Base-by-base conservation (phyloP, 129 eudicot species). In the Pseudognaphalium luteoalbum region DNA sequence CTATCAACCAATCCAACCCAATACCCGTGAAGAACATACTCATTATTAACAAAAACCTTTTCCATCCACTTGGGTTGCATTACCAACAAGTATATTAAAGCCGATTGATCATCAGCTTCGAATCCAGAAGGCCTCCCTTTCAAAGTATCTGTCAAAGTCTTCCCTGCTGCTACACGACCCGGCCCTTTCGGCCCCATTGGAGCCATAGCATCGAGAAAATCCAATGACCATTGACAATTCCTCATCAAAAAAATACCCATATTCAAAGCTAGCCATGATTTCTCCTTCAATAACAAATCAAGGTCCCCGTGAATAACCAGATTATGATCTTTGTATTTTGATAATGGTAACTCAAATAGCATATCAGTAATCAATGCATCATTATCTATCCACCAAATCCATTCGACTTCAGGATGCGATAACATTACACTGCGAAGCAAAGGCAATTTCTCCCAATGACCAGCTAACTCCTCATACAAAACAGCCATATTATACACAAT, bases 371-470 rank as follows among this genome's bases (percentile, higher is more conserved):
- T 88, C 88, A 91, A 69, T 1, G 97, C 98, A 83, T 93, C 98
- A 81, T 97, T 93, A 69, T 93, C 98, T 90, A 93, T 85, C 98
- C 98, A 93, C 98, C 98, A 93, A 82, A 93, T 84, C 98, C 98
- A 93, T 74, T 93, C 98, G 8, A 93, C 92, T 66, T 93, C 98
- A 0, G 98, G 98, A 77, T 93, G 98, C 2, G 98, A 88, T 47
- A 93, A 30, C 98, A 93, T 90, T 41, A 93, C 44, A 59, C 90
- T 82, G 47, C 98, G 78, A 78, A 93, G 83, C 76, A 93, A 81
- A 0, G 97, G 98, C 85, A 93, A 44, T 77, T 93, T 93, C 0
- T 97, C 88, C 97, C 98, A 93, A 54, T 88, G 88, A 42, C 97
- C 96, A 0, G 97, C 82, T 28, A 93, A 79, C 59, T 90, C 98